phyloP scores from a whole-genome alignment of 2,329 filamentous ascomycete genomes.

The Dothiorella sarmentorum region DNA sequence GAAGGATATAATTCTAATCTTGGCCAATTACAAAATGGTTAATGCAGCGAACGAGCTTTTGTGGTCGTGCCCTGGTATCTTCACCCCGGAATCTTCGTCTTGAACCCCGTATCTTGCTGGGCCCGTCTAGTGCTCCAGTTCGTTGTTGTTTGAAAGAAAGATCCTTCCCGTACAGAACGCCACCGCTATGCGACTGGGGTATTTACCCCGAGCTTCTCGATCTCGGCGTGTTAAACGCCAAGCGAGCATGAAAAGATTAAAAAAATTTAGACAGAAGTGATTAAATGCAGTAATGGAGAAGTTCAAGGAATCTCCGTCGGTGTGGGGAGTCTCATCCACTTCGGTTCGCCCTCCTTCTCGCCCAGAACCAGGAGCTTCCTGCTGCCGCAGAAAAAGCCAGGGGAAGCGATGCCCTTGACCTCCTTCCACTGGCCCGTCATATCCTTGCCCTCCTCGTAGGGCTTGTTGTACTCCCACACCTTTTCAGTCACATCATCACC shows the following conservation, averaged over 20 bases:
- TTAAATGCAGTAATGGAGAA: background rate
- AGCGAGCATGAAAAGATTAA: background rate
- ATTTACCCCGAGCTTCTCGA: background rate
- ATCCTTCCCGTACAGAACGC: background rate
- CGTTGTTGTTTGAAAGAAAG: background rate
- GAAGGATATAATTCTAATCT: background rate
- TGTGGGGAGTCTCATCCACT: slow-evolving; percentile 32
- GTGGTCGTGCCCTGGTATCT: slow-evolving; percentile 8
- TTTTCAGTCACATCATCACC: slow-evolving; percentile 54
- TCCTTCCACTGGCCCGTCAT: slow-evolving; percentile 32
- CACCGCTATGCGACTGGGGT: slow-evolving; percentile 2
- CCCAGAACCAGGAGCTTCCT: slow-evolving; percentile 51
- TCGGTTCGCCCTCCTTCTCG: slow-evolving; percentile 31
- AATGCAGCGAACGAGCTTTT: background rate
- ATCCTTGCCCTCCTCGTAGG: slow-evolving; percentile 28
- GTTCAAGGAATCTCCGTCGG: slow-evolving; percentile 21
- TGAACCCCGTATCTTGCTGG: background rate
- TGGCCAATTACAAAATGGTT: background rate
- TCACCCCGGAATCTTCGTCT: background rate
- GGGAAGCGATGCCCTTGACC: slow-evolving; percentile 53
- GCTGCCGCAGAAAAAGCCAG: slow-evolving; percentile 56
- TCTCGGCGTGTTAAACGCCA: slow-evolving; percentile 9
- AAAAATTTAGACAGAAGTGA: background rate
- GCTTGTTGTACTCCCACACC: slow-evolving; percentile 48
- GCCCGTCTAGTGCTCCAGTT: background rate